Evolutionary conservation across 208 protist species (phyloP), one percentile per base, ranked within the genome.

Genomic region (Novymonas esmeraldas): DNA sequence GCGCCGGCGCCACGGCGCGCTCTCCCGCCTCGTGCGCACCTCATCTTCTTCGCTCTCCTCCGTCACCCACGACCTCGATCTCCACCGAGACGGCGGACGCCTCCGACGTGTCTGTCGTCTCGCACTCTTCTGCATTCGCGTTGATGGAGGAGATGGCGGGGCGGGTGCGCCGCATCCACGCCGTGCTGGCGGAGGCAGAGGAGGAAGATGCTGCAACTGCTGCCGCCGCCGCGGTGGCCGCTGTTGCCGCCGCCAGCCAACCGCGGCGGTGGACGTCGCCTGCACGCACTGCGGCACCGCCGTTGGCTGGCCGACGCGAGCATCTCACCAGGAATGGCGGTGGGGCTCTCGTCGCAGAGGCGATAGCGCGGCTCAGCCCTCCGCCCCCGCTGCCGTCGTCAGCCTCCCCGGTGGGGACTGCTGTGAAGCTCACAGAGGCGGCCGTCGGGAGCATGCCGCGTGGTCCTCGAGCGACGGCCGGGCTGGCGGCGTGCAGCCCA

Each of bases 151-250:
- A 75, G 58, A 87, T 89, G 82, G 56, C 59, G n/a, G 76, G 78
- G 39, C 86, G 86, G 14, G 74, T 92, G 31, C 67, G 70, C 34
- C 66, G 73, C 52, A 84, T 92, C 24, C 75, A 85, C 50, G 55
- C 59, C 7, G 48, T 87, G 16, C 70, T 92, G 34, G 26, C 58
- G 20, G 72, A 79, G 33, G 44, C 24, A 2, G 18, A 42, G 10
- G 24, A 58, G 46, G 38, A 46, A 34, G 20, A 20, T 6, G 13
- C 49, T 13, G 52, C 38, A 7, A 18, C 55, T 46, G 38, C 55
- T 61, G 36, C 38, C 4, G 24, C 38, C 24, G 36, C n/a, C n/a
- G n/a, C n/a, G n/a, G n/a, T n/a, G n/a, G n/a, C n/a, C n/a, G n/a
- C n/a, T 14, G 36, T 11, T 41, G 36, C 36, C 36, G 36, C 36